These are phyloP conservation scores for Sistotremastrum niveocremeum DNA, from an alignment of 768 basidiomycete genomes.

Conservation along the genomic window DNA sequence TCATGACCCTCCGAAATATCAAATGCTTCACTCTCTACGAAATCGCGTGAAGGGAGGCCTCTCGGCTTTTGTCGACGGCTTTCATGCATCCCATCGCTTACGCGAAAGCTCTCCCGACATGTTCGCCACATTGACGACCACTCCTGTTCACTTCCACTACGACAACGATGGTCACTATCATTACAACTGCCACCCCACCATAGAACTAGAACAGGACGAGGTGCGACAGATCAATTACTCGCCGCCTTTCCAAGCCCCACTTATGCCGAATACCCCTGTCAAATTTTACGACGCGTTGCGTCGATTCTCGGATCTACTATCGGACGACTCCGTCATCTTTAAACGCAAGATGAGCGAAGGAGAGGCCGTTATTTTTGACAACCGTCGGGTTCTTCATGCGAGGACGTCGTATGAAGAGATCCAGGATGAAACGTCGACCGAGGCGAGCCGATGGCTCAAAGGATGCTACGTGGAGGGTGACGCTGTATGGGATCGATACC, in stretches of 20 bases:
- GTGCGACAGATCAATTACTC: slow-evolving; percentile 78
- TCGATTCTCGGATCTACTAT: slow-evolving; percentile 45
- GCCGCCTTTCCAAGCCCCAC: slow-evolving; percentile 87
- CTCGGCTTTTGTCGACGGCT: slow-evolving; percentile 78
- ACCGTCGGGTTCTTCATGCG: slow-evolving; percentile 79
- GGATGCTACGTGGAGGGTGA: slow-evolving; percentile 43
- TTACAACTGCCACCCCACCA: slow-evolving; percentile 56
- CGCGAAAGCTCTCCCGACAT: slow-evolving; percentile 30
- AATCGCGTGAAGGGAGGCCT: slow-evolving; percentile 74
- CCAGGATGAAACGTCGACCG: slow-evolving; percentile 25
- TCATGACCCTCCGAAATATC: slow-evolving; percentile 80
- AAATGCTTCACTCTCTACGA: slow-evolving; percentile 81
- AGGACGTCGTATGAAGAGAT: slow-evolving; percentile 38
- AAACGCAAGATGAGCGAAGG: slow-evolving; percentile 65
- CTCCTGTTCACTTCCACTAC: slow-evolving; percentile 80
- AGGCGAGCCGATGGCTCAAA: slow-evolving; percentile 74
- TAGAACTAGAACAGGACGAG: slow-evolving; percentile 37
- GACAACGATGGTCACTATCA: slow-evolving; percentile 82
- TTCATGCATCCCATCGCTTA: slow-evolving; percentile 47
- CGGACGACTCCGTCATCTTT: slow-evolving; percentile 36
- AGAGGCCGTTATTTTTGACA: slow-evolving; percentile 85
- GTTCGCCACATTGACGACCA: slow-evolving; percentile 45
- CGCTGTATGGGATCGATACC: slow-evolving; percentile 35
- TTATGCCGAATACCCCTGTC: slow-evolving; percentile 38
- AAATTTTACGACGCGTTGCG: slow-evolving; percentile 50